Conservation (phyloP, 768 basidiomycete genomes). For the Russula virescens region DNA sequence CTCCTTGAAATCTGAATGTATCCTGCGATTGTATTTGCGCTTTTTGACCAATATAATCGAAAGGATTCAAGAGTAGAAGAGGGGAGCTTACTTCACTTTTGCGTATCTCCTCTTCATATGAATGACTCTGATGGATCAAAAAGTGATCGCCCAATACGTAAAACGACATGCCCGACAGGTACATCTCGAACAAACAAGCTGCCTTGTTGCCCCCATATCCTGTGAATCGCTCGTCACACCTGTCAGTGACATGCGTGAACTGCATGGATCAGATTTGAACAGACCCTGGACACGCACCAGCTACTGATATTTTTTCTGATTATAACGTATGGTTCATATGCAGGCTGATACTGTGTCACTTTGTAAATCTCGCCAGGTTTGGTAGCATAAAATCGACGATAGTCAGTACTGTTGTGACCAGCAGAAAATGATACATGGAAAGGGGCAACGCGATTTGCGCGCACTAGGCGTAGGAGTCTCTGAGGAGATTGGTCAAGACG, state of each 20-base stretch:
- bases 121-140: conserved; percentile 80
- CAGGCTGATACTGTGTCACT: conserved; percentile 70
- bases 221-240: conserved; percentile 89
- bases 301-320: conserved; percentile 47
- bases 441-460: conserved; percentile 53
- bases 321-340: conserved; percentile 86
- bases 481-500: conserved; percentile 25
- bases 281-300: conserved; percentile 1
- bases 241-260: conserved; percentile 27
- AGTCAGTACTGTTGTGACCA: conserved; percentile 81
- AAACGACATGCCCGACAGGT: conserved; percentile 76
- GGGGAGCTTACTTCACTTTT: conserved; percentile 51
- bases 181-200: conserved; percentile 88
- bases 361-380: conserved; percentile 64
- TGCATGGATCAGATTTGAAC: neutral
- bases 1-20: conserved; percentile 74
- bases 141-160: conserved; percentile 86
- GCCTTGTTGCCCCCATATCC: conserved; percentile 94
- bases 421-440: conserved; percentile 75
- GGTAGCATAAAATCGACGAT: conserved; percentile 57
- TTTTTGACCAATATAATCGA: conserved; percentile 27
- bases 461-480: conserved; percentile 55
- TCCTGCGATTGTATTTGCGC: conserved; percentile 70
- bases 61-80: neutral
- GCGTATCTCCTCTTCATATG: conserved; percentile 70